Evolutionary conservation across 2,329 filamentous ascomycete genomes (phyloP), one percentile per base, ranked within the genome.

Genomic region (Pyrenophora seminiperda): DNA sequence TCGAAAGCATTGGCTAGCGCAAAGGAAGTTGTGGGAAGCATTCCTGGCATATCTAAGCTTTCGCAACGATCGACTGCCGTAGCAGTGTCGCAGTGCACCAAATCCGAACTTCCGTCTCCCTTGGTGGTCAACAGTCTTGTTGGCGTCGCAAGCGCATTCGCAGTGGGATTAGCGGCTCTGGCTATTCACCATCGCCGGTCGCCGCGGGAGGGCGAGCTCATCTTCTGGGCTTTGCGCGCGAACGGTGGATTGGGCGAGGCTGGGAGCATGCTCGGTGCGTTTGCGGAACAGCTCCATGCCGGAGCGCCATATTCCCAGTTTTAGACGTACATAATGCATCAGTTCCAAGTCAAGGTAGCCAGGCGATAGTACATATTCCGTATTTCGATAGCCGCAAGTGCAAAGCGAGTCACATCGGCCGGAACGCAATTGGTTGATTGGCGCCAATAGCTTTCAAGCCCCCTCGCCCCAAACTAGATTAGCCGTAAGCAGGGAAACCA

Each of bases 221-320:
- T 73, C n/a, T 72, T 73, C 38, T 66, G 67, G 63, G 66, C 68
- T 15, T 40, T 70, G 14, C 66, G 67, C 7, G 58, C 65, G 33
- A 54, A 49, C 7, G 48, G 49, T 15, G 58, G 62, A 3, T 46
- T 71, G 19, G 70, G 67, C 44, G 67, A 71, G 39, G 69, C 68
- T 27, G 67, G 67, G 3, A 65, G 58, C 31, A 65, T 73, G 7
- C 57, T 73, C 24, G 64, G 62, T 36, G 60, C 67, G 7, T 49
- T 72, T 3, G 61, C 65, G 3, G 55, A 61, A 13, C 63, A 68
- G 38, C 24, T 68, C 7, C 59, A 62, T n/a, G 55, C 54, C 22
- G 56, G 52, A 18, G 43, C 47, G 30, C 19, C 41, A 24, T 51
- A 56, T 44, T 53, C 54, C 19, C 54, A 55, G 9, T 58, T 54